Base-by-base conservation (phyloP, 1,284 basidiomycete genomes). In the Peniophora sp. region DNA sequence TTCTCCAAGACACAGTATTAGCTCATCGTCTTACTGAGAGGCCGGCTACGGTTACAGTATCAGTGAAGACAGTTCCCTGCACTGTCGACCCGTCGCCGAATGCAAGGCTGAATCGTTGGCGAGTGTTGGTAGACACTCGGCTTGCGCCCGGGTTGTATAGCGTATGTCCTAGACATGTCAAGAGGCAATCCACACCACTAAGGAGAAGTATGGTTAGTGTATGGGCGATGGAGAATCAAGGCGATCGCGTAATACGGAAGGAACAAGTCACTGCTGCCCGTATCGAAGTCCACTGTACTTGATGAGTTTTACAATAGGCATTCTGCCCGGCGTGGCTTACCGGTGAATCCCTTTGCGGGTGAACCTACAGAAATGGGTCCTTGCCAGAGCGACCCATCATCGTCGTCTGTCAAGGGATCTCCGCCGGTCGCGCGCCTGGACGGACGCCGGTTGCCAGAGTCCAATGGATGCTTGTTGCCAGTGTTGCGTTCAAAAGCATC, bases 291-390 rank as follows among this genome's bases (percentile, higher is more conserved):
- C 27, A 60, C 58, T 58, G 35, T 41, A 41, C 6, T 41, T 8
- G 15, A 8, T n/a, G 37, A n/a, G n/a, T n/a, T n/a, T n/a, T n/a
- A 5, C 37, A 20, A n/a, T 41, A n/a, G 18, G 37, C 37, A 5
- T 41, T 41, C 8, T 41, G 37, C 37, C 5, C 15, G 37, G 18
- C n/a, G n/a, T 6, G 8, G n/a, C 48, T 35, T 22, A 61, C 55
- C 62, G 3, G 57, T 62, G 54, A 35, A 66, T 23, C 39, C 39
- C 42, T 48, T 46, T 1, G 57, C 24, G 12, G 64, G 64, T 8
- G 58, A 63, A 10, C 64, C 65, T 24, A 66, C 60, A 3, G 49
- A 51, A 24, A 65, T 61, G 3, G 41, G 15, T 3, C 65, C 64
- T 27, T 60, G 57, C 64, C 64, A 65, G 10, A 64, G 49, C 32